Base-by-base conservation (phyloP, 495 filamentous ascomycete species). In the Aeminium ludgeri region DNA sequence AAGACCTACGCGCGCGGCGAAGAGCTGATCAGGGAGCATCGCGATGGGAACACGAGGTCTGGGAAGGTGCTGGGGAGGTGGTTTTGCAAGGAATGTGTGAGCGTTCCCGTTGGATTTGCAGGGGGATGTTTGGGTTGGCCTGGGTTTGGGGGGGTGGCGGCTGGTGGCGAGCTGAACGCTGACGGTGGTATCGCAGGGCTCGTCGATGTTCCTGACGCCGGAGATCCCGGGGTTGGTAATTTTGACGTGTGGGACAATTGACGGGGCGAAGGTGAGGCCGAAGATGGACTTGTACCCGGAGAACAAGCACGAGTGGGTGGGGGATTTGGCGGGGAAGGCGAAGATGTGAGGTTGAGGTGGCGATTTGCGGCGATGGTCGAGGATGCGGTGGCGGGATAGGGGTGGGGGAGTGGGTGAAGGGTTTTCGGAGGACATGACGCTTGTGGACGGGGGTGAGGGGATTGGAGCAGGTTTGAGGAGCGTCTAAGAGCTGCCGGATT, bases 31-130 rank as follows among this genome's bases (percentile, higher is more conserved):
- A 31, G 13, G 16, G 12, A 36, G 35, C 46, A 50, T 19, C 23
- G 17, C 6, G 47, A 50, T 28, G 20, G 29, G 19, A 28, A 45
- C 15, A 50, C 47, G 11, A 41, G 31, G 38, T 41, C 10, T 19
- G 43, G 38, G 15, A 50, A 50, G 17, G 19, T 36, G 19, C 5
- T 50, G 3, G 18, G 6, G 10, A 30, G 45, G 29, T 17, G 30
- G n/a, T 48, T 48, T 27, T 48, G 45, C 25, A 18, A 11, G 25
- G 36, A 30, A 6, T 48, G 45, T 36, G 45, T 48, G n/a, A n/a
- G n/a, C n/a, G n/a, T n/a, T n/a, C n/a, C n/a, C n/a, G n/a, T n/a
- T n/a, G n/a, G n/a, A n/a, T n/a, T n/a, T n/a, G n/a, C n/a, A n/a
- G n/a, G n/a, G n/a, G n/a, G n/a, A n/a, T n/a, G n/a, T n/a, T n/a